Evolutionary conservation across 305 asterid species (phyloP), one percentile per base, ranked within the genome.

Genomic region (Lippia alba): DNA sequence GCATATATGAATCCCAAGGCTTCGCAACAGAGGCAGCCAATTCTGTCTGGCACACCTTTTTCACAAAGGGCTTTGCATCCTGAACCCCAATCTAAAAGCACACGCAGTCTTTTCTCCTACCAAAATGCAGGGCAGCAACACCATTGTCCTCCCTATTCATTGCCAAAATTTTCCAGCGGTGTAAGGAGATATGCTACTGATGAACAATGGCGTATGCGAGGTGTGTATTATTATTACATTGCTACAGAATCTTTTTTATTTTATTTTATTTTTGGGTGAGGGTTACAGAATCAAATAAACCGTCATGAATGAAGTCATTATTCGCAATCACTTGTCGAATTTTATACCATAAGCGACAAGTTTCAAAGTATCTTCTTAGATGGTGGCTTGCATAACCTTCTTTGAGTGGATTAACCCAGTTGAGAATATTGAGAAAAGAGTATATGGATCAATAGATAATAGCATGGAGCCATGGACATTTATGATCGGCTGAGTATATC

Each of bases 21-120:
- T 75, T 70, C 82, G 44, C 92, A 83, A 72, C 83, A 84, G 69
- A 78, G 66, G 49, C 85, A 83, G 60, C 85, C 76, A 64, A 75
- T 74, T 71, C 83, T 80, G 76, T 82, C 83, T 73, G 81, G 81
- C 56, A 75, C 78, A 48, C 80, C 90, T 67, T 91, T 83, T 71
- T 48, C 84, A 58, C 94, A 85, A 64, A 80, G 90, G 75, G 90
- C 95, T 70, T 72, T 82, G 76, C 96, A 79, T 74, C 91, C 85
- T 66, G 84, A 85, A 71, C 82, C 80, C 66, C 84, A 84, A 41
- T 77, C 83, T 72, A 91, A 86, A 73, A 84, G 60, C 64, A 73
- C 85, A 76, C 56, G 92, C 20, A 74, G 73, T 82, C 96, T 77
- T 64, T 85, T 92, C 72, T 83, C 91, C 45, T 90, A 89, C 82